A percentile compares a stretch with the other conserved stretches of the same genome.
These are phyloP conservation scores for Sanguinoderma infundibulare DNA, from an alignment of 1,284 basidiomycete species.

Conservation along the genomic window DNA sequence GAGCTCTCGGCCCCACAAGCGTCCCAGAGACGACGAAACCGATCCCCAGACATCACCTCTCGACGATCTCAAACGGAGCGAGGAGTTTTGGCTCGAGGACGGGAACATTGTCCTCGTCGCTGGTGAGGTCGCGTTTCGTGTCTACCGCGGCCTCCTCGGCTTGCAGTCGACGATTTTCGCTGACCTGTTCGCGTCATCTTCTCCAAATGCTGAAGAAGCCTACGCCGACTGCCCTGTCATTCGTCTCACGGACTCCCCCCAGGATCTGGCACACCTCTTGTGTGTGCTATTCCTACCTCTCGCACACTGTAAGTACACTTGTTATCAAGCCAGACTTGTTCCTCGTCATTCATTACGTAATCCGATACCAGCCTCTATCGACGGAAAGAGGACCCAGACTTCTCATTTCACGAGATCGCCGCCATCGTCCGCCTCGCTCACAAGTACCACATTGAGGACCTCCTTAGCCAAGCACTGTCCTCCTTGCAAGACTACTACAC, in stretches of 20 bases:
- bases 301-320: neutral
- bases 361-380: neutral
- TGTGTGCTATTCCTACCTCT: neutral
- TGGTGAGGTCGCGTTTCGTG: slow-evolving; percentile 61
- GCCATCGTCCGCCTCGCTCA: slow-evolving; percentile 10
- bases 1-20: neutral
- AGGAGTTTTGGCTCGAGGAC: slow-evolving; percentile 72
- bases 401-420: neutral
- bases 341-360: neutral
- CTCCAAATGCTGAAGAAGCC: neutral
- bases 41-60: no score
- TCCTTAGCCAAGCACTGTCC: neutral
- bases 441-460: slow-evolving; percentile 7
- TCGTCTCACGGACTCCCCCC: slow-evolving; percentile 3
- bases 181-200: slow-evolving; percentile 12
- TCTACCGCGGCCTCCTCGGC: slow-evolving; percentile 57
- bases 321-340: neutral
- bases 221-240: slow-evolving; percentile 13
- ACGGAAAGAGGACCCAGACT: neutral
- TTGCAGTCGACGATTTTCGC: slow-evolving; percentile 12
- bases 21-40: neutral
- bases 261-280: slow-evolving; percentile 5
- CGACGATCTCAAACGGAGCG: neutral
- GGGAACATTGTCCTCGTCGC: slow-evolving; percentile 69
- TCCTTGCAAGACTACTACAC: neutral